Evolutionary conservation across 352 stramenopile genomes (phyloP).

Genomic region (Globisporangium paroecandrum): DNA sequence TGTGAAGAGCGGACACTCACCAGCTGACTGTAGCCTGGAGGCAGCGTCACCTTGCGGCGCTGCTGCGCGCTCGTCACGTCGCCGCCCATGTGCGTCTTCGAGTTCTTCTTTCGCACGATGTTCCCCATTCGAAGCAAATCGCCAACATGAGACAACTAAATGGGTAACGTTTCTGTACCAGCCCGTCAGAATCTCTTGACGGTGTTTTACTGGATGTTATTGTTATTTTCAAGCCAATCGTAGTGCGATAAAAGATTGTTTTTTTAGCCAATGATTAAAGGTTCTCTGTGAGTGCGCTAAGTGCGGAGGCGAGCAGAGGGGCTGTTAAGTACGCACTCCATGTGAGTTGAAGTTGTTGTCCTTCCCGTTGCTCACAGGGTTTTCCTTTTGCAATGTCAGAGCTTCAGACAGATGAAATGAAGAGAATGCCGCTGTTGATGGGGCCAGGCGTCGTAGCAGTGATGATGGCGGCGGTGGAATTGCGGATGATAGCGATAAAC

Average conservation of each 20-base stretch:
- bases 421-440: too few relatives aligned
- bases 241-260: background rate
- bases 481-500: too few relatives aligned
- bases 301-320: too few relatives aligned
- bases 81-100: constrained; percentile 32
- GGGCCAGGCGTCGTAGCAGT: too few relatives aligned
- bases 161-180: background rate
- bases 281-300: too few relatives aligned
- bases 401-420: too few relatives aligned
- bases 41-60: constrained; percentile 76
- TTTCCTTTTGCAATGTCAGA: too few relatives aligned
- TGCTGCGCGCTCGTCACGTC: constrained; percentile 60
- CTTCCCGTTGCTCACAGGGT: too few relatives aligned
- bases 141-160: background rate
- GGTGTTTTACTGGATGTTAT: background rate
- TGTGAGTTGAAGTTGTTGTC: too few relatives aligned
- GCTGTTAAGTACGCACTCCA: too few relatives aligned
- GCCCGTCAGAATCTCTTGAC: background rate
- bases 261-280: background rate
- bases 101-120: background rate
- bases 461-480: too few relatives aligned
- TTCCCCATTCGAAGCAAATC: constrained; percentile 4
- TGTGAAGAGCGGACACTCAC: constrained; percentile 27
- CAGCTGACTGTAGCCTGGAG: constrained; percentile 90
- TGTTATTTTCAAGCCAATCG: background rate